Base-by-base conservation (phyloP, 305 asterid genomes). In the Stenogyne calaminthoides region DNA sequence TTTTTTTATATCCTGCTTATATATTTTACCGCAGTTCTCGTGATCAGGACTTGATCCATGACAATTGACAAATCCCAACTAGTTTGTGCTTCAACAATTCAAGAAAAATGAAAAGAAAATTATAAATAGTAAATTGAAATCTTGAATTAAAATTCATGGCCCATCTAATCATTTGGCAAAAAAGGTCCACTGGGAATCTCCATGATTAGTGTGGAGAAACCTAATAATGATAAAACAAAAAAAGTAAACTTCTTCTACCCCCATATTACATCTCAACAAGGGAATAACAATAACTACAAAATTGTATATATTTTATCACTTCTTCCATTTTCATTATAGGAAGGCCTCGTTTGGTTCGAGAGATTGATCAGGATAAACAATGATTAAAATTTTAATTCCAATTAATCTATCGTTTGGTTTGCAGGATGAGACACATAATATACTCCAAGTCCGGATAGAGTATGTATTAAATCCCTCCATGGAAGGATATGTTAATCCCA, bases 201-300 rank as follows among this genome's bases (percentile, higher is more conserved):
- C 83, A 75, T 81, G 81, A 78, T 71, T 81, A 72, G 60, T 72
- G 75, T 46, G 78, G 71, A 77, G 78, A 78, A 54, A 64, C 76
- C 77, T 63, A 72, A 69, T 70, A 46, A 78, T 81, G 64, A 75
- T 71, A 49, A 71, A 71, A 64, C 59, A 63, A 69, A 77, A n/a
- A 70, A 77, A 54, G 64, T 60, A 5, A 40, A 67, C 75, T 77
- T 58, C 34, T 76, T 71, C 37, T 34, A 73, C 71, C 32, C 32
- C 69, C 62, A 60, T 55, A 18, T 56, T 61, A 44, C 12, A 34
- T 29, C 34, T 70, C 72, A 19, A 58, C 20, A 37, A 54, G 6
- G 63, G 4, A 55, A 67, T 16, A 15, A 25, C n/a, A n/a, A n/a
- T n/a, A n/a, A n/a, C 11, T 9, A 47, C 10, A 29, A 49, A 76